Percentiles rank a stretch among this genome's conserved stretches.
Evolutionary conservation across 305 asterid genomes (phyloP).

Genomic region (Coffea humblotiana): DNA sequence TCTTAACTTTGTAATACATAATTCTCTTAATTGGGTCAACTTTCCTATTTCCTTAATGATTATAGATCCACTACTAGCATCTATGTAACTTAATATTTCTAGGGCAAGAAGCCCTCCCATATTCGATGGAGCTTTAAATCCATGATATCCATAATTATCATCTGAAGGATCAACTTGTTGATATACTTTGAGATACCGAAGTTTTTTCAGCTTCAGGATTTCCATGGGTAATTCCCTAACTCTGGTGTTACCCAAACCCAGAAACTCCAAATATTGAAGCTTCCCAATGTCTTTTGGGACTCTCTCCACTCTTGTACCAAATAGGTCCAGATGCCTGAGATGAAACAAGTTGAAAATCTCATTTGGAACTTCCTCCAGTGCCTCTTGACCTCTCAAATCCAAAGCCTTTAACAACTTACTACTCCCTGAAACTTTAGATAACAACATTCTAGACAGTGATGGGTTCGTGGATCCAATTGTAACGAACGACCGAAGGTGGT

Average conservation of each 20-base stretch:
- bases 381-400: constrained; percentile 2
- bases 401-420: constrained; percentile 18
- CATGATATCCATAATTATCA: no score
- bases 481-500: no score
- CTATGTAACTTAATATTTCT: not conserved
- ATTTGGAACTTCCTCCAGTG: no score
- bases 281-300: no score
- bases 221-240: no score
- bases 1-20: constrained; percentile 3
- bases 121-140: constrained; percentile 19
- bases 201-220: no score
- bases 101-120: constrained; percentile 9
- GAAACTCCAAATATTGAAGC: no score
- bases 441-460: not conserved
- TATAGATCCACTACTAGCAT: no score
- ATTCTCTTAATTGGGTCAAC: constrained; percentile 3
- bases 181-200: not conserved
- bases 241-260: not conserved
- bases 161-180: not conserved
- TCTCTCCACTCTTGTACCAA: no score
- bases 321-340: no score
- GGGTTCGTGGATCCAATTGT: no score
- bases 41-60: not conserved
- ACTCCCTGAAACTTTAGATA: not conserved
- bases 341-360: no score